Percentiles rank a stretch among this genome's conserved stretches.
Conservation (phyloP, 2,329 filamentous ascomycete genomes). For the Aspergillus pseudonomiae region DNA sequence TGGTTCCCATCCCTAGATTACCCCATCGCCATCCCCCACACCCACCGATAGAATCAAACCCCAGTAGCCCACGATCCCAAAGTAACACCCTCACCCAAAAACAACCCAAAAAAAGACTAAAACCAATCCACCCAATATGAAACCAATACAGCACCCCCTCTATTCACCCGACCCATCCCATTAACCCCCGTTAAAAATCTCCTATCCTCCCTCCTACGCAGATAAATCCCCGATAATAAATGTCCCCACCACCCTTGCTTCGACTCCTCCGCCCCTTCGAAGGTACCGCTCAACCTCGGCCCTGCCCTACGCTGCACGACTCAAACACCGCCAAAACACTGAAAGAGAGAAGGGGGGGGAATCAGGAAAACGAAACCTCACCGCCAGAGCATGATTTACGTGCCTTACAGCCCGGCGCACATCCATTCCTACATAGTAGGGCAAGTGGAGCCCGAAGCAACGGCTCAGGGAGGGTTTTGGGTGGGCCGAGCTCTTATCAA, state of each 20-base stretch:
- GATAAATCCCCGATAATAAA: not conserved
- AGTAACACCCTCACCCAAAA: not conserved
- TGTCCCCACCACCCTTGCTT: slow-evolving; percentile 4
- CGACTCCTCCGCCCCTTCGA: not conserved
- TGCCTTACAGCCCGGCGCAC: not conserved
- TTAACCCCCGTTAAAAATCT: not conserved
- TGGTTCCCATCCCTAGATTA: not conserved
- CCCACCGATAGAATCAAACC: not conserved
- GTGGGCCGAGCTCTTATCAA: not conserved
- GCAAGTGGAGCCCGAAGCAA: not conserved
- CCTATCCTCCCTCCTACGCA: not conserved
- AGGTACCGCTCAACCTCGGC: not conserved
- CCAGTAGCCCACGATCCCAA: not conserved
- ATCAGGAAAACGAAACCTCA: not conserved
- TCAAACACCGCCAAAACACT: not conserved
- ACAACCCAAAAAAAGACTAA: not conserved
- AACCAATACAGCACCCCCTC: not conserved
- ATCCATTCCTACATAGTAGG: not conserved
- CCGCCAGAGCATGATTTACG: not conserved
- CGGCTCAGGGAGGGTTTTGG: not conserved
- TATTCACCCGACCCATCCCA: not conserved
- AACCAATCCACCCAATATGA: not conserved
- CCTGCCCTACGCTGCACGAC: not conserved
- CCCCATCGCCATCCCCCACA: not conserved
- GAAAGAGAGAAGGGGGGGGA: not conserved